phyloP scores from a whole-genome alignment of 2,329 filamentous ascomycete species.

The Leptographium lundbergii region DNA sequence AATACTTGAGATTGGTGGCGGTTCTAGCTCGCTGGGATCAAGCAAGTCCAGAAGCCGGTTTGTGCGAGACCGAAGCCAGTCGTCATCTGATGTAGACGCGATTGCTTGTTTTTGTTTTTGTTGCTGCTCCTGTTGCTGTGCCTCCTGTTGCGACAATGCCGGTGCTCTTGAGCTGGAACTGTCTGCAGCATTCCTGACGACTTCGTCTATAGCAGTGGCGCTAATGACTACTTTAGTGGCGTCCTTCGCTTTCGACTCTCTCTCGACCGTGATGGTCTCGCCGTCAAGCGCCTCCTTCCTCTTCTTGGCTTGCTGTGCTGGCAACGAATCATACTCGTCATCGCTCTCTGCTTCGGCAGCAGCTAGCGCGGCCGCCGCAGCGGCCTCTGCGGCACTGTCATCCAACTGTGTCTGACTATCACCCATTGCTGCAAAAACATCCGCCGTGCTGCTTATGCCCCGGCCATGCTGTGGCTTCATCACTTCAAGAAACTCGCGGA shows the following conservation, averaged over 20 bases:
- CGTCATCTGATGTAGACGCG: conserved; percentile 52
- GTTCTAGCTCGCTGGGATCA: conserved; percentile 52
- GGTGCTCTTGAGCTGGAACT: background rate
- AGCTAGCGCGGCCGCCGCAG: conserved; percentile 7
- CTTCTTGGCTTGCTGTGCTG: conserved; percentile 36
- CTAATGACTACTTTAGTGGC: conserved; percentile 5
- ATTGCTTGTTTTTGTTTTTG: background rate
- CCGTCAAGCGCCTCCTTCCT: conserved; percentile 19
- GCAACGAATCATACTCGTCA: conserved; percentile 60
- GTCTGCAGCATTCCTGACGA: conserved; percentile 1
- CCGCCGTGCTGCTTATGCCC: conserved; percentile 11
- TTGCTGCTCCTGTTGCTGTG: background rate
- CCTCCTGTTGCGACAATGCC: background rate
- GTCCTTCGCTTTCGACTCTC: conserved; percentile 1
- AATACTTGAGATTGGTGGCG: conserved; percentile 1
- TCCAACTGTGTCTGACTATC: background rate
- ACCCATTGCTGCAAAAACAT: conserved; percentile 6
- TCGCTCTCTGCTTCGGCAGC: conserved; percentile 48
- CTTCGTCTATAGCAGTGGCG: conserved; percentile 8
- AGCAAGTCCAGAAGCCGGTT: conserved; percentile 75
- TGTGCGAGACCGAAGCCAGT: conserved; percentile 86
- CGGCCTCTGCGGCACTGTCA: background rate
- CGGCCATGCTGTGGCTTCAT: conserved; percentile 50
- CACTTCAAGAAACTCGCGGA: conserved; percentile 74
- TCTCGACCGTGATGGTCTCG: background rate